Evolutionary conservation across 2,329 filamentous ascomycete genomes (phyloP), one percentile per base, ranked within the genome.

Genomic region (Xylaria sp.): DNA sequence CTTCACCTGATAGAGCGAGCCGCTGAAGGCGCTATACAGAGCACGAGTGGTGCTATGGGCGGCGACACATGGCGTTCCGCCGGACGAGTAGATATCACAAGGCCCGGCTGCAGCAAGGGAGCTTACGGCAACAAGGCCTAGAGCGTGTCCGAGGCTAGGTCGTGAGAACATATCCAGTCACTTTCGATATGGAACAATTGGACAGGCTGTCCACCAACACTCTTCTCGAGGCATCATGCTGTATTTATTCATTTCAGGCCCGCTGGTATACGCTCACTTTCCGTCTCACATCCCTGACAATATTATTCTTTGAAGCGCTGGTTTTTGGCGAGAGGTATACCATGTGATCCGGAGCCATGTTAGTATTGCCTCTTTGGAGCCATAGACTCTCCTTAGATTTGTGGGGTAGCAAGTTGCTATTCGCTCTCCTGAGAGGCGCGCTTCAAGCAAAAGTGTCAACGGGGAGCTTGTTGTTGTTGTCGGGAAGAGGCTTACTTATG

Each of bases 21-120:
- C 83, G 7, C 54, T 77, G 75, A 76, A 89, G 53, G 77, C 68
- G 66, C 74, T 80, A 74, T 88, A 89, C 6, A 89, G 73, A 15
- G 86, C 85, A 3, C 87, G 83, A 58, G 86, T 89, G n/a, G 85
- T 88, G 71, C 84, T 84, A 70, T 89, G 86, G 0, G 87, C 87
- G 0, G 87, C 87, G 10, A 89, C 75, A 67, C 87, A 89, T n/a
- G 86, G 84, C 1, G 85, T 87, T 52, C 80, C 80, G 0, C 84
- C 86, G 0, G 80, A 78, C 1, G 80, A 70, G 74, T 88, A 89
- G 63, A 89, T 79, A 63, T 89, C 87, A 67, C 86, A 89, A 8
- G 87, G 86, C 11, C 79, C 85, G 38, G 85, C 84, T 17, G 76
- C 70, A 3, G 54, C 65, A 17, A 64, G 52, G 31, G 55, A 40